Conservation (phyloP, 2,329 filamentous ascomycete genomes). For the Penicillium griseofulvum region DNA sequence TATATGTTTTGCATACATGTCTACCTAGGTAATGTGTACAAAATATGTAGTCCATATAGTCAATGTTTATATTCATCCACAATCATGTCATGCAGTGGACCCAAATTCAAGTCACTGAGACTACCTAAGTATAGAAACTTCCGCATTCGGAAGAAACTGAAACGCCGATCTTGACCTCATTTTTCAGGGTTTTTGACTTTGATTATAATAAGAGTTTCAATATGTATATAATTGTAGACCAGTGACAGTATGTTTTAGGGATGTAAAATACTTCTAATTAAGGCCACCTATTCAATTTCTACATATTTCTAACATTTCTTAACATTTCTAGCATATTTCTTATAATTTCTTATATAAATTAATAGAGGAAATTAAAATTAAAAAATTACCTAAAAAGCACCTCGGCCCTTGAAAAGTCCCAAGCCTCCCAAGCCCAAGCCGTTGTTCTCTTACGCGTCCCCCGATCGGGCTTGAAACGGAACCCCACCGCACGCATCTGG, state of each 20-base stretch:
- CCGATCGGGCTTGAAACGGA: conserved; percentile 28
- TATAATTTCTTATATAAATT: background rate
- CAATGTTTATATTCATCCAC: background rate
- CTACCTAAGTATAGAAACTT: conserved; percentile 9
- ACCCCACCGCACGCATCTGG: conserved; percentile 28
- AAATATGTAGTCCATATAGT: too few species aligned
- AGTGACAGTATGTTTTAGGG: too few species aligned
- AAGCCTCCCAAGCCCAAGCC: background rate
- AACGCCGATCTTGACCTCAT: conserved; percentile 3
- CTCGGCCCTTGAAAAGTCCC: background rate
- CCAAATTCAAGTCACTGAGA: background rate
- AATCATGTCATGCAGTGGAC: background rate
- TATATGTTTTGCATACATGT: background rate
- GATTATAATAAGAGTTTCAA: background rate
- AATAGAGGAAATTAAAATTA: background rate
- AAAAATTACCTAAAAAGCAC: background rate
- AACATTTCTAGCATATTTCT: too few species aligned
- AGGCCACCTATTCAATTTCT: too few species aligned
- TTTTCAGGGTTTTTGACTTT: conserved; percentile 1
- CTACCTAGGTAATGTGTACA: too few species aligned
- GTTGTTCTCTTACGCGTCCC: conserved; percentile 26
- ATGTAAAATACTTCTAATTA: too few species aligned
- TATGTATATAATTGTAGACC: too few species aligned
- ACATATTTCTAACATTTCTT: too few species aligned
- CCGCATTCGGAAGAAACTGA: conserved; percentile 8